Percentiles rank a stretch among this genome's conserved stretches.
phyloP scores from a whole-genome alignment of 495 filamentous ascomycete genomes.

The Neurospora sp. region DNA sequence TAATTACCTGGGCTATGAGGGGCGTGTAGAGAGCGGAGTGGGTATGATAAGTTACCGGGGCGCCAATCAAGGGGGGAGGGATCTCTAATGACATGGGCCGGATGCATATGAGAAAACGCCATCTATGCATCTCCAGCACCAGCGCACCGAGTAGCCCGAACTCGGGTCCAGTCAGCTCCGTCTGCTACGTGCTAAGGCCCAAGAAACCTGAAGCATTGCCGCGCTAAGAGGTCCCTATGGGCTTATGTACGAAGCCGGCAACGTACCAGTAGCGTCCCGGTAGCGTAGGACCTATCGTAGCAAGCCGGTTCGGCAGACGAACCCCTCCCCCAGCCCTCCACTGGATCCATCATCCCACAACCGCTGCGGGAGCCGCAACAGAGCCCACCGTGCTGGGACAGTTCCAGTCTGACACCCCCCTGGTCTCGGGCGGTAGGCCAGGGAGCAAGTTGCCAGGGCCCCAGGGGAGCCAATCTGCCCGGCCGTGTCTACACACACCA shows the following conservation, averaged over 20 bases:
- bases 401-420: neutral
- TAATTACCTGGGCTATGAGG: neutral
- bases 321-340: neutral
- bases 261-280: neutral
- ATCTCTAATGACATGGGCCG: conserved; percentile 10
- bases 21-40: conserved; percentile 16
- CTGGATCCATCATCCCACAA: neutral
- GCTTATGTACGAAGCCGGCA: neutral
- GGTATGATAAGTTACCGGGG: neutral
- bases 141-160: conserved; percentile 2
- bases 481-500: neutral
- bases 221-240: neutral
- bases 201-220: neutral
- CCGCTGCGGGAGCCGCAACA: neutral
- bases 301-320: neutral
- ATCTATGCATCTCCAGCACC: conserved; percentile 17
- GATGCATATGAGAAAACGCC: conserved; percentile 18
- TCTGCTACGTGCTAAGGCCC: neutral
- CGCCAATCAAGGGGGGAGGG: conserved; percentile 15
- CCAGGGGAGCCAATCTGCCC: neutral
- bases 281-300: neutral
- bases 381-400: neutral
- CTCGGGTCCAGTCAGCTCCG: neutral
- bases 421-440: neutral
- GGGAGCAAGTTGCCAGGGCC: neutral